Evolutionary conservation across 495 filamentous ascomycete species (phyloP).

Genomic region (Talaromyces wortmannii): DNA sequence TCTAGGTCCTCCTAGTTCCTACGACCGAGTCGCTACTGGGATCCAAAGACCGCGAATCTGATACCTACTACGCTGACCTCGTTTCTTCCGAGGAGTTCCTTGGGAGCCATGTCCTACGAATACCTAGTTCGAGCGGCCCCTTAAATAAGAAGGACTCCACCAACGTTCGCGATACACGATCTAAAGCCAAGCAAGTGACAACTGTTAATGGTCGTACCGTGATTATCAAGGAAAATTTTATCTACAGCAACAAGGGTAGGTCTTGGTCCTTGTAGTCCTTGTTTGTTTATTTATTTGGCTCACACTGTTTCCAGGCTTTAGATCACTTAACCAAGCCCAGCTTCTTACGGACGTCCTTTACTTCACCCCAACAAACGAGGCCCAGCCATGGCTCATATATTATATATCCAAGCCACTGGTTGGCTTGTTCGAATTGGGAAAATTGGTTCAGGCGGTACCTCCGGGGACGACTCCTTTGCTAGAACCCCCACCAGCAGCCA

Average conservation of each 20-base stretch:
- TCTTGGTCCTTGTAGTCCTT: neutral
- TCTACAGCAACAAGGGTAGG: constrained; percentile 94
- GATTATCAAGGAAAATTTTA: constrained; percentile 86
- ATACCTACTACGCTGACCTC: constrained; percentile 69
- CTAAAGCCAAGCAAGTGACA: constrained; percentile 87
- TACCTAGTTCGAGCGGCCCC: constrained; percentile 52
- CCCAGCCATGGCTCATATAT: constrained; percentile 91
- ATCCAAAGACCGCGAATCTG: constrained; percentile 83
- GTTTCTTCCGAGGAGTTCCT: constrained; percentile 89
- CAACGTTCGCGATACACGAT: constrained; percentile 80
- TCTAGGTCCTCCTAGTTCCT: constrained; percentile 82
- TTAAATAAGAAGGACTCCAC: constrained; percentile 57
- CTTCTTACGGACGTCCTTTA: constrained; percentile 81
- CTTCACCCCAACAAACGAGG: constrained; percentile 75
- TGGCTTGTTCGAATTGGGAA: constrained; percentile 71
- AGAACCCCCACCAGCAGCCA: constrained; percentile 17
- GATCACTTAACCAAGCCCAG: constrained; percentile 82
- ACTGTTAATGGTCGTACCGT: constrained; percentile 91
- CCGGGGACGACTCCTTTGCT: constrained; percentile 27
- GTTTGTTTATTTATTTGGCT: constrained; percentile 10
- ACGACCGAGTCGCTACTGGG: constrained; percentile 84
- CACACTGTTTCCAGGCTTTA: constrained; percentile 63
- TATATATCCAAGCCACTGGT: constrained; percentile 91
- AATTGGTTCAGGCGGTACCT: constrained; percentile 54
- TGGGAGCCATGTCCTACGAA: constrained; percentile 90